phyloP scores from a whole-genome alignment of 139 green algal genomes.

The Ostreobium quekettii region DNA sequence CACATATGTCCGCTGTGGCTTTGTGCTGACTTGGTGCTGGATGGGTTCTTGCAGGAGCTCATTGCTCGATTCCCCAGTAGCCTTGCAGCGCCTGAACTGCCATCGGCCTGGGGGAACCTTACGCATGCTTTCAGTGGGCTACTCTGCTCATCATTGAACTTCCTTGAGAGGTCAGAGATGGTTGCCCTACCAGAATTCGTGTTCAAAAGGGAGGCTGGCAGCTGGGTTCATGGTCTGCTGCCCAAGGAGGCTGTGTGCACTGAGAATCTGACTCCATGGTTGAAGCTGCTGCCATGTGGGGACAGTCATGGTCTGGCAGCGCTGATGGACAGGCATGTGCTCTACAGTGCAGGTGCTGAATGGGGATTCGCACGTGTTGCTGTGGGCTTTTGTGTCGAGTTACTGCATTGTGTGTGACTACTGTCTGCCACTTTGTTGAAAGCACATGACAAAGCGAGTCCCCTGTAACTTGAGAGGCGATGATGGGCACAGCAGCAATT shows the following conservation, averaged over 20 bases:
- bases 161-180: conserved; percentile 20
- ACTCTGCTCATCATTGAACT: conserved; percentile 52
- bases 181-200: conserved; percentile 1
- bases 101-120: conserved; percentile 32
- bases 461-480: too few relatives aligned
- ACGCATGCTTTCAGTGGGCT: conserved; percentile 47
- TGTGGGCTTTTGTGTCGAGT: too few relatives aligned
- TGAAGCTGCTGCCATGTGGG: conserved; percentile 79
- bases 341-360: too few relatives aligned
- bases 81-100: background rate
- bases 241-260: conserved; percentile 72
- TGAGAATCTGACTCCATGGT: conserved; percentile 87
- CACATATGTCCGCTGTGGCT: too few relatives aligned
- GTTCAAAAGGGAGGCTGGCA: background rate
- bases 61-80: background rate
- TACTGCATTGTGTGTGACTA: too few relatives aligned
- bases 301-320: too few relatives aligned
- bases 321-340: background rate
- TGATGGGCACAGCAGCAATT: too few relatives aligned
- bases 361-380: too few relatives aligned
- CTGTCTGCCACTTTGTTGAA: too few relatives aligned
- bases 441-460: too few relatives aligned
- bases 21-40: too few relatives aligned
- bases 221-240: conserved; percentile 48
- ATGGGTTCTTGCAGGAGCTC: background rate